Base-by-base conservation (phyloP, 1,139 yeast genomes). In the Suhomyces maxii region DNA sequence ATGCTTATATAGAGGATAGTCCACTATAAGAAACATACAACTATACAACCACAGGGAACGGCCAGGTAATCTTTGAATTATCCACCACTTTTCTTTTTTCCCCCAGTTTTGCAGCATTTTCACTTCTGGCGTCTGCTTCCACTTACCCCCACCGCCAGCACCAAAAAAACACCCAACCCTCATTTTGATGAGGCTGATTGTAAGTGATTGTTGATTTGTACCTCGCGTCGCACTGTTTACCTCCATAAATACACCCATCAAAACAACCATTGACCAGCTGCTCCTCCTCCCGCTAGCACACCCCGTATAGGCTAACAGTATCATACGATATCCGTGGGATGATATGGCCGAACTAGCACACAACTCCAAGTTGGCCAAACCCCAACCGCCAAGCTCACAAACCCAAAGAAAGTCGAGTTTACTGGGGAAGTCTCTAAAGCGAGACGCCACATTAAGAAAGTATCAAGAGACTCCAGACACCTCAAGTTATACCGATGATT, bases 401-500 rank as follows among this genome's bases (percentile, higher is more conserved):
- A 9, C 31, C 31, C 31, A 28, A 28, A 8, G 31, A 28, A 47
- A 47, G 37, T 52, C 55, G 37, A 47, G 47, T 35, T 44, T 51
- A 2, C 38, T 43, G 36, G 45, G 45, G 32, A 38, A 42, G 28
- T 40, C 52, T 5, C 25, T 26, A n/a, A 32, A 42, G 11, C 44
- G 54, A 12, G 55, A 53, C 39, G 39, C 50, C 14, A 48, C 52
- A 13, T 46, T 55, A 9, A 47, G 52, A 35, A 42, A 46, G 37
- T 55, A 41, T 43, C 56, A 53, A 36, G 59, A 55, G 39, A 39
- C 53, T 11, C 13, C 36, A 10, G 44, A 42, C 2, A 49, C 44
- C 7, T 25, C 47, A n/a, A 51, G 52, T 13, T 52, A 54, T 38
- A 39, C 53, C 10, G 54, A 58, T 13, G 69, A 62, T 42, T 58